Percentiles rank a stretch among this genome's conserved stretches.
Conservation (phyloP, 2,329 filamentous ascomycete species). For the Xenoacremonium recifei region DNA sequence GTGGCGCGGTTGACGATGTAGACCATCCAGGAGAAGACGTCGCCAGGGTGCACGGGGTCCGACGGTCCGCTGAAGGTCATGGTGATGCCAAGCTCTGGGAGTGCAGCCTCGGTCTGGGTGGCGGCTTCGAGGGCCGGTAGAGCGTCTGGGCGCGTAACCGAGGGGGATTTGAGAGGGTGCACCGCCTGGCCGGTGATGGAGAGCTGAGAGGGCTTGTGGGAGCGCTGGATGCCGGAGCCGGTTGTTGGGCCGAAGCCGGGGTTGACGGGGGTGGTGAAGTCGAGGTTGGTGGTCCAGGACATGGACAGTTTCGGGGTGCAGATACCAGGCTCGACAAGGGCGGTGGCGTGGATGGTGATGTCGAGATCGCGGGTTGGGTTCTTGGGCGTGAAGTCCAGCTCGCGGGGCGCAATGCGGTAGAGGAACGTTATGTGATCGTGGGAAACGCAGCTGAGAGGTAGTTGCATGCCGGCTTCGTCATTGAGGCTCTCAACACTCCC, state of each 20-base stretch:
- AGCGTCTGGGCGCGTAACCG: constrained; percentile 57
- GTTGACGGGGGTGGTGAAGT: constrained; percentile 66
- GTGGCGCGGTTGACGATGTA: constrained; percentile 73
- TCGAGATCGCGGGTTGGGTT: constrained; percentile 52
- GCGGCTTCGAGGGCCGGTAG: constrained; percentile 58
- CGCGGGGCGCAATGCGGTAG: constrained; percentile 61
- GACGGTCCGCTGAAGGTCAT: constrained; percentile 69
- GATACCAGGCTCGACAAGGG: constrained; percentile 51
- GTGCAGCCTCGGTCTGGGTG: constrained; percentile 41
- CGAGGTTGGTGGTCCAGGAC: constrained; percentile 66
- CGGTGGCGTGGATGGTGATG: constrained; percentile 60
- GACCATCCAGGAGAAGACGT: constrained; percentile 70
- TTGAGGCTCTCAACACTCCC: constrained; percentile 60
- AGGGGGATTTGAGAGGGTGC: constrained; percentile 56
- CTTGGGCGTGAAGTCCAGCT: constrained; percentile 44
- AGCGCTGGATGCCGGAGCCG: constrained; percentile 57
- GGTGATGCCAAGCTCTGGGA: constrained; percentile 67
- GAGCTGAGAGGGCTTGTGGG: constrained; percentile 62
- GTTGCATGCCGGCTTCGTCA: constrained; percentile 41
- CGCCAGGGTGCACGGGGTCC: constrained; percentile 56
- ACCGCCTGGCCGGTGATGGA: constrained; percentile 56
- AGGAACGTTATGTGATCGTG: constrained; percentile 76
- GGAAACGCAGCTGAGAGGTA: constrained; percentile 62
- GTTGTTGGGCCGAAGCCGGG: constrained; percentile 57
- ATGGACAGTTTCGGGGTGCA: constrained; percentile 64